These are phyloP conservation scores for Ilyonectria robusta DNA, from an alignment of 2,329 filamentous ascomycete species.

Conservation along the genomic window DNA sequence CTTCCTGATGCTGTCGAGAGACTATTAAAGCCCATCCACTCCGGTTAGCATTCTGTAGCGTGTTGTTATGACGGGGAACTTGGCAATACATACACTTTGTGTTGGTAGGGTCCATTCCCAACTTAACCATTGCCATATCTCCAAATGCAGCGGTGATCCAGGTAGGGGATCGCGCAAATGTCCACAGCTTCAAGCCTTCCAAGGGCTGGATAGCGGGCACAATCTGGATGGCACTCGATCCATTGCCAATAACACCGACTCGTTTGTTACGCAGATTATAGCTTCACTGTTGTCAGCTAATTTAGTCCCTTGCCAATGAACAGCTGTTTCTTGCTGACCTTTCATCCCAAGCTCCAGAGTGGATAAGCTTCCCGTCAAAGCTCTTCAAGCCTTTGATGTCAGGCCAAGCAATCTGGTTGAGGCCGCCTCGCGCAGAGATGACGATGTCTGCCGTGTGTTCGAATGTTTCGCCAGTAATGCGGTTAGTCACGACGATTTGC, in stretches of 20 bases:
- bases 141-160: conserved; percentile 23
- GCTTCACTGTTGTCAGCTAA: neutral
- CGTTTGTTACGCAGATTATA: conserved; percentile 10
- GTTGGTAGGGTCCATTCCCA: conserved; percentile 23
- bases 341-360: conserved; percentile 26
- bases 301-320: no score
- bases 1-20: conserved; percentile 24
- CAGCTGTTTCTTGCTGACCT: neutral
- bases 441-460: conserved; percentile 14
- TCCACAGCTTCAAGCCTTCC: conserved; percentile 10
- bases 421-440: conserved; percentile 12
- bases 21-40: conserved; percentile 4
- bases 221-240: conserved; percentile 28
- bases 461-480: conserved; percentile 2
- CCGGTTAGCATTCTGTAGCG: neutral
- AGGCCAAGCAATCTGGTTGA: conserved; percentile 23
- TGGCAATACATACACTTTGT: conserved; percentile 23
- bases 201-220: conserved; percentile 12
- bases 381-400: neutral
- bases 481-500: conserved; percentile 4
- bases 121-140: conserved; percentile 24
- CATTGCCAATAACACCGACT: conserved; percentile 20
- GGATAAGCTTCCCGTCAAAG: conserved; percentile 21
- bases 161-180: conserved; percentile 14
- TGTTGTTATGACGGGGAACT: no score